Base-by-base conservation (phyloP, 1,139 yeast genomes). In the Hansenula sp. region DNA sequence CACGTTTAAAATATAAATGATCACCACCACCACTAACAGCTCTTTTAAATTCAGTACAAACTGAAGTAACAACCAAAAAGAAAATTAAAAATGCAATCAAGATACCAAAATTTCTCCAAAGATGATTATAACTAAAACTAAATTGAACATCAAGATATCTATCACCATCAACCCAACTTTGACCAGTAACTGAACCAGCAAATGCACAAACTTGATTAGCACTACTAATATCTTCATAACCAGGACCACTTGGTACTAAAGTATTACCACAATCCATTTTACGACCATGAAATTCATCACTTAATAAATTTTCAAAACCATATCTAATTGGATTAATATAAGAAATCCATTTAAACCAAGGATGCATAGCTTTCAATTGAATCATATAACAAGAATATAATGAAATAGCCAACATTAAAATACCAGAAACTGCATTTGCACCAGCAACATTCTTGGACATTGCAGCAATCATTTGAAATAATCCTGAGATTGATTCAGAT, bases 261-360 rank as follows among this genome's bases (percentile, higher is more conserved):
- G 55, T 47, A 8, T 54, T 46, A 38, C 64, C 67, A 64, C 86
- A 79, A 21, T 61, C 62, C 79, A 77, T 75, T 35, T 64, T 57
- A 43, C 77, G 64, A 6, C 75, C 76, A 53, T 77, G 81, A 51
- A 79, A 78, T 51, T 79, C 84, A 31, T 69, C 64, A 14, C 74
- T 64, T 45, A 78, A 57, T 65, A 79, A 65, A 12, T 78, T 65
- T 53, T 79, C 83, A 44, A 76, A 79, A 8, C 74, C 77, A 50
- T 77, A 79, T 35, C 74, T 61, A 39, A 78, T 59, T 4, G 85
- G 84, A 48, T 79, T 65, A 42, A 77, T 62, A 52, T 76, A 79
- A 6, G 77, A 71, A 32, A 77, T 68, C 85, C 85, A 79, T 55
- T 74, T 71, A 52, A 77, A 77, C 82, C 83, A 78, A 29, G 80